These are phyloP conservation scores for Pestalotiopsis sp. DNA, from an alignment of 2,329 filamentous ascomycete genomes.

Conservation along the genomic window DNA sequence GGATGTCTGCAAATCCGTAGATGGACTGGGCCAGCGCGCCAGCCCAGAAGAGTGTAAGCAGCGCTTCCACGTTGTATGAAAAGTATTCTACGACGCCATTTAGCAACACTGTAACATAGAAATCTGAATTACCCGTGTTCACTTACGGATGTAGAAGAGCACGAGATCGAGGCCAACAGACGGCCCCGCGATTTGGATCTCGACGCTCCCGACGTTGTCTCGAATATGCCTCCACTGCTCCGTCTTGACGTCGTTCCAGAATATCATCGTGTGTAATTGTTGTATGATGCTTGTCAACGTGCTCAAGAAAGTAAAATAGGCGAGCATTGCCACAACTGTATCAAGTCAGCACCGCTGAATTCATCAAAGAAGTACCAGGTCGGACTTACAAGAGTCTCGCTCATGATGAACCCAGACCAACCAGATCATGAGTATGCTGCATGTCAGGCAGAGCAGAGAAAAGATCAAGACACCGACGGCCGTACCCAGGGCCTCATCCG, in stretches of 20 bases:
- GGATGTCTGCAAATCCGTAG: slow-evolving; percentile 29
- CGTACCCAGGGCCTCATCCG: slow-evolving; percentile 32
- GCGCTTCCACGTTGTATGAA: slow-evolving; percentile 49
- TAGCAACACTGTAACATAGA: neutral
- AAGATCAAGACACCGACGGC: slow-evolving; percentile 36
- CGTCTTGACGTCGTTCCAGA: slow-evolving; percentile 41
- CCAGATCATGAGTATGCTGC: slow-evolving; percentile 35
- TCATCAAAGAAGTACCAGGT: neutral
- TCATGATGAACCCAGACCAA: slow-evolving; percentile 41
- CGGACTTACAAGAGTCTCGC: slow-evolving; percentile 40
- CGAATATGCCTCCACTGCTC: slow-evolving; percentile 38
- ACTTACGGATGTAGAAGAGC: slow-evolving; percentile 51
- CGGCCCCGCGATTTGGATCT: slow-evolving; percentile 42
- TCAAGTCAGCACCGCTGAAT: neutral
- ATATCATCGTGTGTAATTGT: slow-evolving; percentile 41
- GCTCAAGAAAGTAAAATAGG: slow-evolving; percentile 37
- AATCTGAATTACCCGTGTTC: neutral
- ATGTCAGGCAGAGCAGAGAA: slow-evolving; percentile 34
- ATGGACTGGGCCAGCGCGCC: slow-evolving; percentile 37
- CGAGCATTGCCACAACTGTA: slow-evolving; percentile 41
- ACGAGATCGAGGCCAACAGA: slow-evolving; percentile 42
- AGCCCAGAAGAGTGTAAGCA: slow-evolving; percentile 48
- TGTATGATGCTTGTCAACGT: slow-evolving; percentile 42
- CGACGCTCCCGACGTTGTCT: slow-evolving; percentile 36
- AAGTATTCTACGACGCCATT: slow-evolving; percentile 42